These are phyloP conservation scores for Gracilaria gracilis DNA, from an alignment of 23 red algal genomes.

Conservation along the genomic window DNA sequence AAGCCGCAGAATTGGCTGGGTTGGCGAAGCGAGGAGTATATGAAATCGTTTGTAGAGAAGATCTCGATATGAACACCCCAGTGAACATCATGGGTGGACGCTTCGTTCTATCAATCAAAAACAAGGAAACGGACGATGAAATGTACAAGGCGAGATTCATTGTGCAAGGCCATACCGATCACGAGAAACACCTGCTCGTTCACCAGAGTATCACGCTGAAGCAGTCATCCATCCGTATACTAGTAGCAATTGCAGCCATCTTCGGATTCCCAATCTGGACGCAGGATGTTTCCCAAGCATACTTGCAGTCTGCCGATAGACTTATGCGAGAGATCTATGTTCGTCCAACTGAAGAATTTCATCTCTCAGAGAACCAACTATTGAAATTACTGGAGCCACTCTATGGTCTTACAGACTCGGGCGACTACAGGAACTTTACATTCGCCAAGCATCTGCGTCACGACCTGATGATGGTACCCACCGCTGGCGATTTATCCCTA, in stretches of 20 bases:
- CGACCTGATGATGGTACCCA: conserved; percentile 14
- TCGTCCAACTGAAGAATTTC: conserved; percentile 13
- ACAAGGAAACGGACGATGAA: conserved; percentile 28
- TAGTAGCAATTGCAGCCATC: conserved; percentile 24
- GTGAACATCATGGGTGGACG: conserved; percentile 30
- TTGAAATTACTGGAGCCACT: conserved; percentile 30
- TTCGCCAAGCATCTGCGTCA: neutral
- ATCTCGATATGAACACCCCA: neutral
- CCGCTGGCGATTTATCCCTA: neutral
- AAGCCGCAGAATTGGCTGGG: conserved; percentile 31
- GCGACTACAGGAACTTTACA: conserved; percentile 14
- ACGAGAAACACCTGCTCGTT: conserved; percentile 28
- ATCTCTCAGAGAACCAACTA: conserved; percentile 1
- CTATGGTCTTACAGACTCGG: conserved; percentile 32
- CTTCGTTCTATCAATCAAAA: conserved; percentile 6
- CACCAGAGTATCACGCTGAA: conserved; percentile 24
- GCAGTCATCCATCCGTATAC: conserved; percentile 15
- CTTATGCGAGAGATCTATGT: conserved; percentile 45
- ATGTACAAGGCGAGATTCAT: conserved; percentile 41
- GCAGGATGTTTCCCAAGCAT: conserved; percentile 34
- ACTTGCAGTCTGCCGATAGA: conserved; percentile 12
- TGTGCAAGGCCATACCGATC: conserved; percentile 19
- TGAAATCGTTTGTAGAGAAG: conserved; percentile 25
- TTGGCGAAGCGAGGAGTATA: conserved; percentile 3
- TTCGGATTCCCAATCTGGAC: conserved; percentile 50